phyloP scores from a whole-genome alignment of 805 yeast species.

The Saccharomycopsis schoenii region DNA sequence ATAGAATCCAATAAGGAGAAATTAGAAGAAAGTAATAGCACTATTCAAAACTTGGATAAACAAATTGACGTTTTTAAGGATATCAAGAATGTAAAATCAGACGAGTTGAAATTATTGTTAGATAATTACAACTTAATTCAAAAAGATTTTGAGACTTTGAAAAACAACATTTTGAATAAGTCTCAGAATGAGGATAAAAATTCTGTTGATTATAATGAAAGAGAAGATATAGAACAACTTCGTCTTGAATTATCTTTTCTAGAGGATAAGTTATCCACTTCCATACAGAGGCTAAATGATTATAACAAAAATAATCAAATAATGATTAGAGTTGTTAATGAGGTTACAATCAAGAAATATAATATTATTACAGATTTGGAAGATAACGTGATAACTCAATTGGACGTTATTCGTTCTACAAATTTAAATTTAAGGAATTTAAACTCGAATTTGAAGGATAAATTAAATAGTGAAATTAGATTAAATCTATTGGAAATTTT shows the following conservation, averaged over 20 bases:
- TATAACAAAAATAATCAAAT: conserved; percentile 10
- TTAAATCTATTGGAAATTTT: conserved; percentile 4
- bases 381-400: conserved; percentile 1
- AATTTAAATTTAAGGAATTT: conserved; percentile 3
- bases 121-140: not conserved
- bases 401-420: conserved; percentile 9
- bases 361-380: conserved; percentile 14
- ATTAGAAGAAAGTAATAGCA: not conserved
- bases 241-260: conserved; percentile 3
- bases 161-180: not conserved
- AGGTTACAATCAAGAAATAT: conserved; percentile 12
- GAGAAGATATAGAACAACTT: not conserved
- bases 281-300: conserved; percentile 3
- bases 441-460: not conserved
- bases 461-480: not conserved
- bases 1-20: not conserved
- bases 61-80: not conserved
- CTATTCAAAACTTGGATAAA: not conserved
- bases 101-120: not conserved
- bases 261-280: not conserved
- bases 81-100: not conserved
- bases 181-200: not conserved
- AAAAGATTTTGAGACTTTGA: not conserved
- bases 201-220: not conserved
- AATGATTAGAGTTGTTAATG: conserved; percentile 12